Evolutionary conservation across 2,329 filamentous ascomycete species (phyloP), one percentile per base, ranked within the genome.

Genomic region (Sarocladium strictum): DNA sequence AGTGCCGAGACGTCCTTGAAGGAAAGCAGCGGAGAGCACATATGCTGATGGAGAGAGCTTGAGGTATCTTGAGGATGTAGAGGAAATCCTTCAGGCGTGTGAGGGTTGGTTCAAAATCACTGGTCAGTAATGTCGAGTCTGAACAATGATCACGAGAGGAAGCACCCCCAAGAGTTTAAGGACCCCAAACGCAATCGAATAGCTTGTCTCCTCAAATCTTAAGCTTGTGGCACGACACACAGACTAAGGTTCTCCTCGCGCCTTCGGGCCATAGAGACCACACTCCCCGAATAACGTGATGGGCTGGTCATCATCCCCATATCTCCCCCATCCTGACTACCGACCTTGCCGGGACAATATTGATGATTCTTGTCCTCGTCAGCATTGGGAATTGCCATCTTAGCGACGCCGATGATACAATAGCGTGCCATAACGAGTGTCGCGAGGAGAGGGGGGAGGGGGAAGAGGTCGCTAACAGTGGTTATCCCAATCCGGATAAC

Each of bases 291-390:
- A n/a, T 17, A 38, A 38, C 7, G 15, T 38, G 15, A 24, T 9
- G 37, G 37, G 37, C 6, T 19, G 6, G 6, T 6, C 40, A 47
- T 5, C 23, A 23, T n/a, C 12, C 21, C 23, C 7, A 24, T 14
- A 27, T 27, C 21, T 27, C 43, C 43, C n/a, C 17, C 17, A 47
- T 11, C n/a, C 23, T 17, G 23, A 26, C 43, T 47, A 47, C 43
- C 43, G 43, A 47, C 43, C 43, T 47, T 47, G n/a, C 43, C 43
- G 43, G 29, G 35, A n/a, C 35, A 38, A n/a, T 17, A 5, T 23
- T 24, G 7, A 15, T 12, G 17, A 6, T 40, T 12, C 7, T 17
- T 21, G 4, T 24, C 21, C 15, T 23, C 43, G 27, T 17, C 43
- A 29, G n/a, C 11, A 47, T 47, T 47, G 3, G 21, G 21, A 47